A percentile compares a stretch with the other conserved stretches of the same genome.
Conservation (phyloP, 345 rosid genomes). For the Murraya paniculata region DNA sequence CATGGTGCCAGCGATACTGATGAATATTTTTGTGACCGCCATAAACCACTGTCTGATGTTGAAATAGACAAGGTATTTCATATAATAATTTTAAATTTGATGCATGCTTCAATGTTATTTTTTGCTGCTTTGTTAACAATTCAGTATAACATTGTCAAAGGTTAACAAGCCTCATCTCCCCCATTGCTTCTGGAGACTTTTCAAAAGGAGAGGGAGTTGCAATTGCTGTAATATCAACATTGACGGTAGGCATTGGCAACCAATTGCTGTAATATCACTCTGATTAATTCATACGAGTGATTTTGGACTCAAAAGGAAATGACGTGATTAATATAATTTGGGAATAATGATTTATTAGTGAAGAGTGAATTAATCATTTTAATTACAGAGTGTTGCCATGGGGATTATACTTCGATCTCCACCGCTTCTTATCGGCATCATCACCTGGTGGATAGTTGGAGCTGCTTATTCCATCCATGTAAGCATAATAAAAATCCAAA, state of each 20-base stretch:
- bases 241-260: not conserved
- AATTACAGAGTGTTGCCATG: not conserved
- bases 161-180: not conserved
- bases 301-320: too few relatives aligned
- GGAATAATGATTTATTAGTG: too few relatives aligned
- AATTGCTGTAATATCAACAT: not conserved
- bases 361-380: not conserved
- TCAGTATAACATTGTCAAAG: not conserved
- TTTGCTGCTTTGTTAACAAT: not conserved
- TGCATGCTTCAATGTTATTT: not conserved
- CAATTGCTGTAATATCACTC: too few relatives aligned
- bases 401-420: not conserved
- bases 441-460: not conserved
- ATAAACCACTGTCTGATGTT: slow-evolving; percentile 32
- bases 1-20: slow-evolving; percentile 21
- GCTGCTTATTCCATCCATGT: not conserved
- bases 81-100: too few relatives aligned
- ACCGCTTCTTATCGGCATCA: not conserved
- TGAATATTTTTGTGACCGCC: slow-evolving; percentile 35
- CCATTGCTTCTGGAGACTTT: not conserved
- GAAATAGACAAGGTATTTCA: slow-evolving; percentile 33
- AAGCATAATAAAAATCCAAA: not conserved
- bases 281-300: too few relatives aligned
- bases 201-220: not conserved
- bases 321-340: too few relatives aligned